phyloP scores from a whole-genome alignment of 208 protist species.

The Angomonas ambiguus region DNA sequence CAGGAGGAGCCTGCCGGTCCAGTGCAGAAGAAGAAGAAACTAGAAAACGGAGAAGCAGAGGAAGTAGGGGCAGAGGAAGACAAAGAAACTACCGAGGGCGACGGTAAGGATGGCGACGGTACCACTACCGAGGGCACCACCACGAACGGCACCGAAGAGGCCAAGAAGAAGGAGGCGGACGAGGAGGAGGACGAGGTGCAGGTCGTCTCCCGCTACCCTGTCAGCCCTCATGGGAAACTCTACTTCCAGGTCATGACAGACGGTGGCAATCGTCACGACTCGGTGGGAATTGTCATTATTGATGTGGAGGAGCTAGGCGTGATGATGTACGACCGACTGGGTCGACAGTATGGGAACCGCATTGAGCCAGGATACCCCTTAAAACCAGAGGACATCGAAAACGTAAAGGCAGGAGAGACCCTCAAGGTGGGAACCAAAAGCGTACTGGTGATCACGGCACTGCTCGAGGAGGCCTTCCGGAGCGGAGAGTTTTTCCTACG shows the following conservation, averaged over 20 bases:
- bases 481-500: slow-evolving; percentile 88
- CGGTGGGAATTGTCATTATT: slow-evolving; percentile 82
- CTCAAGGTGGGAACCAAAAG: slow-evolving; percentile 68
- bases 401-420: slow-evolving; percentile 46
- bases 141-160: neutral
- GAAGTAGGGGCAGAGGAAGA: slow-evolving; percentile 14
- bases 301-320: slow-evolving; percentile 51
- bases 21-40: slow-evolving; percentile 16
- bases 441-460: slow-evolving; percentile 73
- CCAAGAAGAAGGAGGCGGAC: neutral
- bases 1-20: slow-evolving; percentile 37
- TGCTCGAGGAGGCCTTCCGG: slow-evolving; percentile 79
- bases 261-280: slow-evolving; percentile 71
- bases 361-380: slow-evolving; percentile 83
- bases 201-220: slow-evolving; percentile 60
- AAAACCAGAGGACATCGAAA: slow-evolving; percentile 56
- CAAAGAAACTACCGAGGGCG: slow-evolving; percentile 1
- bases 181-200: slow-evolving; percentile 20
- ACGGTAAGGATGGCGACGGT: neutral
- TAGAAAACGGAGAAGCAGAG: slow-evolving; percentile 13
- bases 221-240: slow-evolving; percentile 73
- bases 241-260: slow-evolving; percentile 90
- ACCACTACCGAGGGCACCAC: neutral
- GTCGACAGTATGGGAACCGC: slow-evolving; percentile 78
- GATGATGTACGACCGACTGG: slow-evolving; percentile 87